Conservation (phyloP, 2,329 filamentous ascomycete species). For the Sordariomycetes sp. region DNA sequence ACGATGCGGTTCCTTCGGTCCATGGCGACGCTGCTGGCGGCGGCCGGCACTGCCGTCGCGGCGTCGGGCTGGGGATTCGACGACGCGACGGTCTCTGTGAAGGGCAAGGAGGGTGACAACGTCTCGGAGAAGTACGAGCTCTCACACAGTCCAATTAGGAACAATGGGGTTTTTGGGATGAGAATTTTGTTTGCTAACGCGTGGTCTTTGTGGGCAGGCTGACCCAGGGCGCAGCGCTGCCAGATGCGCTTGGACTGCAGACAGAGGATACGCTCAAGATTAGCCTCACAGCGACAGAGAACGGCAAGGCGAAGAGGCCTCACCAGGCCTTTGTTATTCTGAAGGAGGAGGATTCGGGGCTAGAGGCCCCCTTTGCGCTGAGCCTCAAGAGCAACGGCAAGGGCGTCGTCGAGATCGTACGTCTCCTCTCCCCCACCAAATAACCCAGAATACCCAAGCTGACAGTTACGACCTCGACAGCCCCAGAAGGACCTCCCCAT, state of each 20-base stretch:
- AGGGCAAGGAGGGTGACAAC: constrained; percentile 51
- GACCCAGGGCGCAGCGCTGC: constrained; percentile 45
- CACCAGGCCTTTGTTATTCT: constrained; percentile 91
- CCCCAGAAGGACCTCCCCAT: constrained; percentile 79
- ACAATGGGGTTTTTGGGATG: background rate
- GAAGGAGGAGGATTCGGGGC: constrained; percentile 59
- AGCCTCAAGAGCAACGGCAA: constrained; percentile 81
- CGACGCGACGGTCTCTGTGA: constrained; percentile 58
- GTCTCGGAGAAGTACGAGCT: constrained; percentile 55
- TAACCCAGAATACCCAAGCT: constrained; percentile 4
- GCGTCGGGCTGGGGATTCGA: constrained; percentile 61
- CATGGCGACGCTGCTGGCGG: constrained; percentile 29
- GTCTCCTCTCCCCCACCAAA: constrained; percentile 16
- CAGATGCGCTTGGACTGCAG: constrained; percentile 54
- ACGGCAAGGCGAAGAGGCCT: constrained; percentile 67
- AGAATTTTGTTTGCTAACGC: background rate
- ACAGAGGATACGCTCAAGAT: constrained; percentile 69
- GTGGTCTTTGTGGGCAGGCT: constrained; percentile 34
- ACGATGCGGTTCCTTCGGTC: constrained; percentile 25
- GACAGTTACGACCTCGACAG: constrained; percentile 32
- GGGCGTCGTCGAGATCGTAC: constrained; percentile 72
- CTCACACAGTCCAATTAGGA: background rate
- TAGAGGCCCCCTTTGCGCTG: constrained; percentile 82
- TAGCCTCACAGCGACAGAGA: constrained; percentile 69
- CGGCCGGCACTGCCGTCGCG: constrained; percentile 38